Evolutionary conservation across 768 basidiomycete species (phyloP).

Genomic region (Mycena filopes): DNA sequence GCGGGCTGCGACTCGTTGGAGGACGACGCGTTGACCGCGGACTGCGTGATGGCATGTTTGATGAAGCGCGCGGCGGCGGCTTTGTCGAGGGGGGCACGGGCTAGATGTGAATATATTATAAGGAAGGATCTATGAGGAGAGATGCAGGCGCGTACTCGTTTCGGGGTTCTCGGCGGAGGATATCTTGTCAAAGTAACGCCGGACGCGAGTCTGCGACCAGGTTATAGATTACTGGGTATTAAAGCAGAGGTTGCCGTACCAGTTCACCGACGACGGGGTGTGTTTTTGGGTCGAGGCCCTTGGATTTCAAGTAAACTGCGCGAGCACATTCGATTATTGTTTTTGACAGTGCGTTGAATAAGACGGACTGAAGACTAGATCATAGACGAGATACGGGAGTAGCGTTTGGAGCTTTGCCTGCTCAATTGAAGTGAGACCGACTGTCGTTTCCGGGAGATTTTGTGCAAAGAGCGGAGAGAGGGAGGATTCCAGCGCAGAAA

Average conservation of each 20-base stretch:
- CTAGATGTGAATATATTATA: constrained; percentile 37
- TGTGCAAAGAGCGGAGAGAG: constrained; percentile 76
- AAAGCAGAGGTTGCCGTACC: constrained; percentile 45
- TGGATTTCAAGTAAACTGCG: constrained; percentile 83
- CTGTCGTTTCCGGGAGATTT: constrained; percentile 72
- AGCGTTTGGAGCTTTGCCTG: constrained; percentile 85
- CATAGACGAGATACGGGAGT: constrained; percentile 86
- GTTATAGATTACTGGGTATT: not conserved
- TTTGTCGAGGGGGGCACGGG: constrained; percentile 72
- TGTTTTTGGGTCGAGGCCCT: constrained; percentile 81
- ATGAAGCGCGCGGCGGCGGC: constrained; percentile 86
- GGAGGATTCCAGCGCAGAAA: constrained; percentile 74
- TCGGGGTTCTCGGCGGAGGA: constrained; percentile 76
- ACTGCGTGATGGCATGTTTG: constrained; percentile 81
- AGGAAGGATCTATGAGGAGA: not conserved
- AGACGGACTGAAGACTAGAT: constrained; percentile 83
- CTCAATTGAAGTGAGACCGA: constrained; percentile 75
- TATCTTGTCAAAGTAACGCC: constrained; percentile 87
- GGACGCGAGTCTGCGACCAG: constrained; percentile 70
- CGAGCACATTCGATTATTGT: too few relatives aligned
- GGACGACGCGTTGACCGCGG: constrained; percentile 50
- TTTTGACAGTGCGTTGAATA: not conserved
- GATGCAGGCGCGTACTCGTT: constrained; percentile 53
- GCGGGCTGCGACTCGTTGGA: constrained; percentile 43
- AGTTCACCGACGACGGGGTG: constrained; percentile 84